Evolutionary conservation across 2,329 filamentous ascomycete species (phyloP), one percentile per base, ranked within the genome.

Genomic region (Podosphaera xanthii): DNA sequence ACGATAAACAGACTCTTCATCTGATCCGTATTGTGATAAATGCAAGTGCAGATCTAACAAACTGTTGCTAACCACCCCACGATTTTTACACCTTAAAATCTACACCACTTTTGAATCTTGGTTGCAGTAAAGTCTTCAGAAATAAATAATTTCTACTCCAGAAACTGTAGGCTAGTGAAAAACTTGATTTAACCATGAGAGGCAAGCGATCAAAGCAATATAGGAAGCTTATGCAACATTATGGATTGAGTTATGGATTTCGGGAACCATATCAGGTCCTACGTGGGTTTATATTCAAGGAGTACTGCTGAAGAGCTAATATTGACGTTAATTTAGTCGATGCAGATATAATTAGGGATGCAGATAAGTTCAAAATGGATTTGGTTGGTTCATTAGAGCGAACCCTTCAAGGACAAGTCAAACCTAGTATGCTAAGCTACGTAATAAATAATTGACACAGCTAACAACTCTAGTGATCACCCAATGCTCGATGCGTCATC

Each of bases 191-290:
- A 70, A 77, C 66, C 56, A 86, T 84, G 80, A 76, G 81, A 67
- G 82, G 81, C 59, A 87, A 86, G 72, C 76, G 80, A 61, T 77
- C 75, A 49, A 84, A 86, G 72, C 82, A 84, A 67, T 89, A 88
- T 71, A 81, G 83, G 69, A 96, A 96, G 81, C 82, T 96, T 68
- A 94, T 98, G 83, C 84, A 88, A 72, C 84, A 91, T 69, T 95
- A 90, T 77, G 82, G 83, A 69, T 78, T 91, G 70, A 83, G 82
- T 61, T 96, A 94, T 70, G 84, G 86, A 61, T 96, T 96, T 71
- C 87, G 90, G 65, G 86, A 92, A 72, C 89, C 92, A 9, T 97
- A 96, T 73, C 92, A 97, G 73, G 84, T 94, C 58, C 75, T 95
- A 50, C 76, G 81, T 84, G 73, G 60, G 74, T 38, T 44, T 30